Base-by-base conservation (phyloP, 805 yeast species). In the Metschnikowia bowlesiae region DNA sequence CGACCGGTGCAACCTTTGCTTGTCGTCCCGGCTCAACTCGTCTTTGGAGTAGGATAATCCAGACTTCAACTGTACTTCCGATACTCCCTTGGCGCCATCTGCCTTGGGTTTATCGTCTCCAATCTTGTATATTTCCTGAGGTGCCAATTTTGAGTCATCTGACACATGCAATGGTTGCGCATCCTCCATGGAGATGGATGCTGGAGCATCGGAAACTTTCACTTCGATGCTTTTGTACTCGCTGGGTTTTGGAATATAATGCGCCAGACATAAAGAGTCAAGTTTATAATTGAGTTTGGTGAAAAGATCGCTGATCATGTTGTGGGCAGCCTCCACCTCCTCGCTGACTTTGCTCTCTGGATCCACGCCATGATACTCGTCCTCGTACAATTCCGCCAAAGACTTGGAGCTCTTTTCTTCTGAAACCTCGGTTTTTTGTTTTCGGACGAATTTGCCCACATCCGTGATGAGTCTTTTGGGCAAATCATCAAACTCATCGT, bases 181-280 rank as follows among this genome's bases (percentile, higher is more conserved):
- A 63, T 94, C 98, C 70, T 92, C 99, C 96, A 92, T 88, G 1
- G 85, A 63, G 45, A 94, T 85, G 1, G 96, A 79, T 5, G 96
- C 84, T 50, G 91, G 86, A 36, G 59, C 62, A 50, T 70, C 75
- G 33, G 62, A 64, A 36, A 90, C 89, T 64, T 86, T 89, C 62
- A 94, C 84, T 51, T 87, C 90, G 54, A 92, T 71, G 22, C 84
- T 71, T 59, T 88, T 86, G 57, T 61, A 65, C 65, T 87, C 84
- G 36, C 87, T 82, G 14, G 96, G 96, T 67, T 86, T 88, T 46
- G 99, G 99, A 53, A 90, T 80, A 72, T 86, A 94, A 65, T 90
- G 95, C 55, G 97, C 96, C n/a, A 97, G 90, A 46, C 95, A 83
- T 50, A 92, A 75, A 5, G 97, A 83, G 67, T 94, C 98, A 45